Conservation (phyloP, 1,284 basidiomycete species). For the Ceratobasidium papillatum region DNA sequence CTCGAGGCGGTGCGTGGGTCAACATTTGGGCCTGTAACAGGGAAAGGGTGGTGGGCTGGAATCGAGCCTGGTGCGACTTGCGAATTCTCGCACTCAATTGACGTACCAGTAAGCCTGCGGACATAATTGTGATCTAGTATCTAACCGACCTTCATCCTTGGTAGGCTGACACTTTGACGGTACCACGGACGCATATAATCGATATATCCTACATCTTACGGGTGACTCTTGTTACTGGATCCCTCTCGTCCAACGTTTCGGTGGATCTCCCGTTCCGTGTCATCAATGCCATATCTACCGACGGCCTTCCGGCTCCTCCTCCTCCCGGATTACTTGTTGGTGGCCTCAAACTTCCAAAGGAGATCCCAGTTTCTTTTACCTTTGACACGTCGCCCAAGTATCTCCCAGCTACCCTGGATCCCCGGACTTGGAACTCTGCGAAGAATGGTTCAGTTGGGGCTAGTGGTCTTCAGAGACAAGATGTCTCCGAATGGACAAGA, state of each 20-base stretch:
- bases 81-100: constrained; percentile 69
- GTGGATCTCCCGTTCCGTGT: constrained; percentile 77
- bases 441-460: neutral
- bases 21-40: constrained; percentile 74
- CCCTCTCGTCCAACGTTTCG: constrained; percentile 69
- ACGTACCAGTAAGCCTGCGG: constrained; percentile 71
- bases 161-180: constrained; percentile 76
- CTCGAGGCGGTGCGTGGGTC: constrained; percentile 74
- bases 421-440: neutral
- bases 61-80: constrained; percentile 69
- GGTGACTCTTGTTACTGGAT: constrained; percentile 72
- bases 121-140: constrained; percentile 27
- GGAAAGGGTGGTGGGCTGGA: constrained; percentile 89
- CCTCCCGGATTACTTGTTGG: constrained; percentile 50
- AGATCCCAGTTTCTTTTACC: constrained; percentile 26
- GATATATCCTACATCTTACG: constrained; percentile 83
- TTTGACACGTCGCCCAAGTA: neutral
- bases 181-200: constrained; percentile 77
- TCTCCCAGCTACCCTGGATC: neutral
- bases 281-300: constrained; percentile 82
- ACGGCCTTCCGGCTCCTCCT: constrained; percentile 61
- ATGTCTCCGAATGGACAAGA: constrained; percentile 20
- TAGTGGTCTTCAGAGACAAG: neutral
- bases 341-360: constrained; percentile 26
- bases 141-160: constrained; percentile 20